Conservation (phyloP, 2,329 filamentous ascomycete species). For the Orbilia ellipsospora region DNA sequence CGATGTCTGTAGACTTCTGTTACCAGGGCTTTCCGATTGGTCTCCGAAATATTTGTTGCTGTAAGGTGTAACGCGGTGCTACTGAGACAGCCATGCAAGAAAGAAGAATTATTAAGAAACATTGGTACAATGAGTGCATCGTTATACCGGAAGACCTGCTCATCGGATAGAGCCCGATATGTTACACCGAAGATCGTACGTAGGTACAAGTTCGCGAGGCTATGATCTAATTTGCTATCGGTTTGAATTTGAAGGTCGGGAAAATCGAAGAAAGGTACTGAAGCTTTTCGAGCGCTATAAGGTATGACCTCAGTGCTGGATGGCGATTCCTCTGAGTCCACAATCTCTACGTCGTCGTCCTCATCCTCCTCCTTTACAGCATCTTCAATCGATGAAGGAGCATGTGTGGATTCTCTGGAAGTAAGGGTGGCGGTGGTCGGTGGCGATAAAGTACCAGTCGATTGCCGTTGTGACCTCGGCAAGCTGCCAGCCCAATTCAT, state of each 20-base stretch:
- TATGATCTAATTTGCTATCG: constrained; percentile 43
- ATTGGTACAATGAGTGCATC: constrained; percentile 53
- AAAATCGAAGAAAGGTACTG: constrained; percentile 20
- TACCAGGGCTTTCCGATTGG: constrained; percentile 40
- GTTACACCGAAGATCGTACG: constrained; percentile 51
- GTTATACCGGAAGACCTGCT: constrained; percentile 48
- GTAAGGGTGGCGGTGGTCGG: constrained; percentile 34
- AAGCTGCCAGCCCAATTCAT: constrained; percentile 46
- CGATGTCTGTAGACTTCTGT: constrained; percentile 50
- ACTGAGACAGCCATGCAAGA: constrained; percentile 50
- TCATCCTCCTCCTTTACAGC: constrained; percentile 35
- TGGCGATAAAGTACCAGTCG: constrained; percentile 32
- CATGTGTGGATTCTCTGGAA: constrained; percentile 37
- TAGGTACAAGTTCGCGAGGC: constrained; percentile 49
- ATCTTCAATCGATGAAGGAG: constrained; percentile 18
- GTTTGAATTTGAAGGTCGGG: constrained; percentile 46
- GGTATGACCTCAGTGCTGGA: constrained; percentile 21
- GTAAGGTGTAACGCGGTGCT: constrained; percentile 52
- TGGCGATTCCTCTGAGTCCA: constrained; percentile 32
- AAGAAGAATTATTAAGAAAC: constrained; percentile 51
- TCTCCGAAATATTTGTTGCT: constrained; percentile 42
- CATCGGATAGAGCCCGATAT: constrained; percentile 52
- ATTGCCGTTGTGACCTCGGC: constrained; percentile 13
- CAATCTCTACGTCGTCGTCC: constrained; percentile 17
- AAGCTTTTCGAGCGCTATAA: constrained; percentile 11